A percentile compares a stretch with the other conserved stretches of the same genome.
These are phyloP conservation scores for Anisodus acutangulus DNA, from an alignment of 257 asterid genomes.

Conservation along the genomic window DNA sequence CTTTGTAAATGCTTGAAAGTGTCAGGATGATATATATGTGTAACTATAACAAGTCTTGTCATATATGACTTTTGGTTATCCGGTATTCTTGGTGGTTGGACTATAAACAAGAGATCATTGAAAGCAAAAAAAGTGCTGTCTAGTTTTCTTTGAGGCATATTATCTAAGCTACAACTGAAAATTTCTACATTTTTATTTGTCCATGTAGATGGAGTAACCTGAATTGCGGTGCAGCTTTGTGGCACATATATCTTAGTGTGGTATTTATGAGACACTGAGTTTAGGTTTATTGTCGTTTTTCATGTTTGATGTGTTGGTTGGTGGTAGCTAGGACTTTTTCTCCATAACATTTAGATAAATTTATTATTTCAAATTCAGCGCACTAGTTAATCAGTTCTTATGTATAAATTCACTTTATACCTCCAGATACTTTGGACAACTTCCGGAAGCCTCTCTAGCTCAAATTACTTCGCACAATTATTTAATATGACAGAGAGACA, in stretches of 20 bases:
- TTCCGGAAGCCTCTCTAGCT: neutral
- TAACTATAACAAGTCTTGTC: neutral
- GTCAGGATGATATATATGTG: neutral
- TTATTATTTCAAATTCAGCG: neutral
- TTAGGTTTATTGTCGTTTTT: neutral
- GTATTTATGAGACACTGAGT: neutral
- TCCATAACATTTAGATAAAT: neutral
- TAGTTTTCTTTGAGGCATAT: constrained; percentile 23
- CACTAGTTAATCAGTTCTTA: neutral
- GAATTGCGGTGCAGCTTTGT: neutral
- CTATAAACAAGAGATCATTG: neutral
- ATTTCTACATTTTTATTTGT: neutral
- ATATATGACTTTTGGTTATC: neutral
- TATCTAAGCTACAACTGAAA: neutral
- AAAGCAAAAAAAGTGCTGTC: neutral
- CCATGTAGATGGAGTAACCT: neutral
- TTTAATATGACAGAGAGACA: neutral
- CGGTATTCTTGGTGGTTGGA: neutral
- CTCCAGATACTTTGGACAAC: constrained; percentile 2
- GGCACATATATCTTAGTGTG: neutral
- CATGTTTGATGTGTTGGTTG: neutral
- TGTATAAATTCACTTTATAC: neutral
- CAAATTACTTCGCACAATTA: neutral
- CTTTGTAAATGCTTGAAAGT: neutral
- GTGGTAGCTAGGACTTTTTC: neutral